Conservation (phyloP, 495 filamentous ascomycete species). For the Hyaloscypha bicolor region DNA sequence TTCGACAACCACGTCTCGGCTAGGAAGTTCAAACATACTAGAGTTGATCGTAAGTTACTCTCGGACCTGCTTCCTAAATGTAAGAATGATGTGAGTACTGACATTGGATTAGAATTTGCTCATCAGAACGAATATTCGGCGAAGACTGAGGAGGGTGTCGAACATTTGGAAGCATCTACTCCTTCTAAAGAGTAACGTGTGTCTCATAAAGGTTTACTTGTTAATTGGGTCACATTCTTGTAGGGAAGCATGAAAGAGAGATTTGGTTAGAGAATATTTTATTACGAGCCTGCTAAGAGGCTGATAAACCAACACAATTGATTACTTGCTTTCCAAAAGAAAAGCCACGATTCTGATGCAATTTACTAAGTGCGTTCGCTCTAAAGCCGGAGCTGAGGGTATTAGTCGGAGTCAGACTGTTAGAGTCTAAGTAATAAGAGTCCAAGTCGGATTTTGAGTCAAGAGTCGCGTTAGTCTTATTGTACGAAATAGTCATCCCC, state of each 20-base stretch:
- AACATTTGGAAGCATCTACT: background rate
- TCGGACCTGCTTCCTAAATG: slow-evolving; percentile 28
- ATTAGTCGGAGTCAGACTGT: too few species aligned
- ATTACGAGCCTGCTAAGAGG: background rate
- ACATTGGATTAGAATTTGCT: slow-evolving; percentile 18
- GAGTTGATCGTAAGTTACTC: slow-evolving; percentile 26
- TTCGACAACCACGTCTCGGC: slow-evolving; percentile 14
- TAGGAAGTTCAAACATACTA: slow-evolving; percentile 25
- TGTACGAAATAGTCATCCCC: too few species aligned
- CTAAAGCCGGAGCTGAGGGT: too few species aligned
- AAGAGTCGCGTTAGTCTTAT: too few species aligned
- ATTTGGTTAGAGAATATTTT: background rate
- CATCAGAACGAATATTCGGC: slow-evolving; percentile 19
- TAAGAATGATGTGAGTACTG: slow-evolving; percentile 12
- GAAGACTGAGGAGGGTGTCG: background rate
- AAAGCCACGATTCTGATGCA: too few species aligned
- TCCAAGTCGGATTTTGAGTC: too few species aligned
- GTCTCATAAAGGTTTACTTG: too few species aligned
- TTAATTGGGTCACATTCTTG: background rate
- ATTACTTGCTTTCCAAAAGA: too few species aligned
- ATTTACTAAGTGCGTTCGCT: too few species aligned
- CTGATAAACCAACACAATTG: too few species aligned
- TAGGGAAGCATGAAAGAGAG: background rate
- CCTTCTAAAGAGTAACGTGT: background rate
- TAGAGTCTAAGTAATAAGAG: too few species aligned